Base-by-base conservation (phyloP, 352 stramenopile genomes). In the Phytophthora idaei region DNA sequence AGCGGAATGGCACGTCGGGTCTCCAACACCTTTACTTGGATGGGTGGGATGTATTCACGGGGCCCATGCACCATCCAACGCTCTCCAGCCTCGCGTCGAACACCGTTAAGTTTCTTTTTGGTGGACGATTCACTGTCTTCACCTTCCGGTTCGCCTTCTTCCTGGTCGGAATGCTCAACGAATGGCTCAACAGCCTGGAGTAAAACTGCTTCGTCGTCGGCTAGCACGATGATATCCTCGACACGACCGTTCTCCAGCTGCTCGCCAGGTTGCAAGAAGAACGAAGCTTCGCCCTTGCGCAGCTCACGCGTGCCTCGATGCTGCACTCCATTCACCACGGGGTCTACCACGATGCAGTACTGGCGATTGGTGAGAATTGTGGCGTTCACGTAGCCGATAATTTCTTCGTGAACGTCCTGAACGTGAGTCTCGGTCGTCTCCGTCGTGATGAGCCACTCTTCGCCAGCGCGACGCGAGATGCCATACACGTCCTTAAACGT, bases 61-160 rank as follows among this genome's bases (percentile, higher is more conserved):
- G 86, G 84, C 15, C 86, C 86, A 32, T 94, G 83, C 0, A 94
- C 76, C 86, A 94, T 94, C 86, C 84, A 94, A 1, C 85, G 83
- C 61, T 91, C 84, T 0, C 86, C 86, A 25, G 84, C 76, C 37
- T 90, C 82, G 17, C 79, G 82, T 36, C 80, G 81, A 32, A 82
- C 59, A 21, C 48, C 56, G 9, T 31, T 48, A 0, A 53, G 27
- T 47, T 74, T 74, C 34, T 77, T 65, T 29, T 67, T 54, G 1
- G 45, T 17, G 17, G 39, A 17, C 21, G 25, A 9, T 9, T 42
- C 42, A 11, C 50, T 39, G 31, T 70, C 71, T 49, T 77, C 67
- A 3, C 69, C 49, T 67, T 71, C 58, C 3, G 55, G 47, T 41
- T 67, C 51, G 12, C 37, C 29, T 9, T 21, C 55, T 17, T 65